A percentile compares a stretch with the other conserved stretches of the same genome.
phyloP scores from a whole-genome alignment of 2,329 filamentous ascomycete genomes.

The Diaporthe citriasiana region DNA sequence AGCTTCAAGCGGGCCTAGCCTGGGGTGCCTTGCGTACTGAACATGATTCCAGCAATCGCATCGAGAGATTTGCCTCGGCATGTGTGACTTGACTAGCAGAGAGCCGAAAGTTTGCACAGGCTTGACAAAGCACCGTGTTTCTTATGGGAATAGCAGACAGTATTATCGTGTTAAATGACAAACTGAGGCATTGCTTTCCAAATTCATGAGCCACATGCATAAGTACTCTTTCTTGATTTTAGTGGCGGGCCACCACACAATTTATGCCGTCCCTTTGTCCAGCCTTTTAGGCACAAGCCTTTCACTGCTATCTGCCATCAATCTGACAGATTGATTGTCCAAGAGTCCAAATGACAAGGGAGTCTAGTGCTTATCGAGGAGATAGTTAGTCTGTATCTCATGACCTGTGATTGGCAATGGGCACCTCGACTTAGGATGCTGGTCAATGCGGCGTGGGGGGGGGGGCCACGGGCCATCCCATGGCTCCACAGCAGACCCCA shows the following conservation, averaged over 20 bases:
- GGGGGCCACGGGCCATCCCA: background rate
- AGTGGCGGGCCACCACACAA: background rate
- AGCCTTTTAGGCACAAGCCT: background rate
- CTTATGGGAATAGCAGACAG: background rate
- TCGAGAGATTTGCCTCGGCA: conserved; percentile 2
- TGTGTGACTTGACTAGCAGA: background rate
- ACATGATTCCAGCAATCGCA: conserved; percentile 11
- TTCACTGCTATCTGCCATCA: too few relatives aligned
- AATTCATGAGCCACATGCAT: too few relatives aligned
- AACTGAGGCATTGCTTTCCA: background rate
- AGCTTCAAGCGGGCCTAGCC: background rate
- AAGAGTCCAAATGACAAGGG: background rate
- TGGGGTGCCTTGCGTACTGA: conserved; percentile 4
- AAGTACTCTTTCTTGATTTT: background rate
- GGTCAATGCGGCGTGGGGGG: background rate
- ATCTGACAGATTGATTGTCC: background rate
- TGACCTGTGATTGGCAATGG: background rate
- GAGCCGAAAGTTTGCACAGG: background rate
- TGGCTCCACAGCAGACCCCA: background rate
- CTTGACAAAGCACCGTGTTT: conserved; percentile 1
- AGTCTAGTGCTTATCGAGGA: background rate
- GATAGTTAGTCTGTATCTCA: background rate
- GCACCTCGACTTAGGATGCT: background rate
- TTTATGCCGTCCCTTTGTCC: background rate
- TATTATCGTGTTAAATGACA: background rate